Percentiles rank a stretch among this genome's conserved stretches.
Conservation (phyloP, 2,329 filamentous ascomycete genomes). For the Fusarium avenaceum region DNA sequence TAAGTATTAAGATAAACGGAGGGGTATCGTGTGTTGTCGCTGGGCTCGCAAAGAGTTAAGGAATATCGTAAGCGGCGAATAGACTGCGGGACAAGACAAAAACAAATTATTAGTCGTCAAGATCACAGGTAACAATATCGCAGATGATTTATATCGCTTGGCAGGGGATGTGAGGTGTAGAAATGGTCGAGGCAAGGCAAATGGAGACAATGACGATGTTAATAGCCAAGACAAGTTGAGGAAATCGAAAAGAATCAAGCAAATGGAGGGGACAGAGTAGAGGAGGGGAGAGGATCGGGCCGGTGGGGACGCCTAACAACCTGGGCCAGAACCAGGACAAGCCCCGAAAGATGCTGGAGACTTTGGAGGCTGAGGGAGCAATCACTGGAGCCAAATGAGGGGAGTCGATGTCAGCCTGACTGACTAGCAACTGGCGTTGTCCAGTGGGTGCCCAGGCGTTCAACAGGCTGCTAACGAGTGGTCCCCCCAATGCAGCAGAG, state of each 20-base stretch:
- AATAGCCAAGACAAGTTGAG: slow-evolving; percentile 41
- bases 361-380: slow-evolving; percentile 35
- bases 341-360: slow-evolving; percentile 30
- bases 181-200: slow-evolving; percentile 27
- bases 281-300: slow-evolving; percentile 45
- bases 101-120: slow-evolving; percentile 45
- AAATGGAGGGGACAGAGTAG: slow-evolving; percentile 43
- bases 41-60: slow-evolving; percentile 32
- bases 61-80: slow-evolving; percentile 39
- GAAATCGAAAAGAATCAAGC: slow-evolving; percentile 46
- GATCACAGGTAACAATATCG: slow-evolving; percentile 31
- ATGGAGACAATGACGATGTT: slow-evolving; percentile 46
- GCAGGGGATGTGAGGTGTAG: slow-evolving; percentile 10
- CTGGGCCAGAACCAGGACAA: slow-evolving; percentile 34
- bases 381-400: slow-evolving; percentile 31
- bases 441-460: slow-evolving; percentile 43
- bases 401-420: slow-evolving; percentile 46
- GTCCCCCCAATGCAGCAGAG: slow-evolving; percentile 21
- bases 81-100: slow-evolving; percentile 40
- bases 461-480: slow-evolving; percentile 44
- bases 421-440: slow-evolving; percentile 37
- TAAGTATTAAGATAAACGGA: slow-evolving; percentile 36
- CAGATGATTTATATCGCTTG: slow-evolving; percentile 27
- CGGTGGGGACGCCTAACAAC: slow-evolving; percentile 40
- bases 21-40: slow-evolving; percentile 43